These are phyloP conservation scores for Geotrichum carabidarum DNA, from an alignment of 1,139 yeast species.

Conservation along the genomic window DNA sequence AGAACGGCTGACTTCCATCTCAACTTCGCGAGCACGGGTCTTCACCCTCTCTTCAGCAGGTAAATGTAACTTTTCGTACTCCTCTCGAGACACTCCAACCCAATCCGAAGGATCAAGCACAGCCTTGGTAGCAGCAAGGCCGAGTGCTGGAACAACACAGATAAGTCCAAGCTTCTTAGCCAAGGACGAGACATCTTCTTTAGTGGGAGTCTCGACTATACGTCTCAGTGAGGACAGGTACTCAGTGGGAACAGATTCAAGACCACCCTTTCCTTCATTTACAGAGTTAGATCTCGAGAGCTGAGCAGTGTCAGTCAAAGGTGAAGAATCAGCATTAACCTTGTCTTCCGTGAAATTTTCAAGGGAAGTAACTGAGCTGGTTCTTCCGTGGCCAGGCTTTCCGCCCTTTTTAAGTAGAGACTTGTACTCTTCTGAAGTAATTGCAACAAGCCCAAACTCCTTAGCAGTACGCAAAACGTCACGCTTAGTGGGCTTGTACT, in stretches of 20 bases:
- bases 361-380: conserved; percentile 21
- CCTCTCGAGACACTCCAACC: conserved; percentile 44
- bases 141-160: conserved; percentile 9
- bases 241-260: conserved; percentile 36
- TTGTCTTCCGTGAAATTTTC: conserved; percentile 9
- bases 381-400: conserved; percentile 20
- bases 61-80: conserved; percentile 24
- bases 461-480: conserved; percentile 40
- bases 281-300: conserved; percentile 15
- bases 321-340: conserved; percentile 9
- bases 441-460: conserved; percentile 39
- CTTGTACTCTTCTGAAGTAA: conserved; percentile 38
- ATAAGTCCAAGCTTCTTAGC: conserved; percentile 32
- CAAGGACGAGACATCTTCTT: conserved; percentile 31
- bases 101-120: conserved; percentile 32
- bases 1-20: conserved; percentile 5
- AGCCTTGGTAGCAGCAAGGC: conserved; percentile 7
- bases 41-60: conserved; percentile 16
- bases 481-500: conserved; percentile 37
- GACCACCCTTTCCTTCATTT: conserved; percentile 9
- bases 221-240: conserved; percentile 34
- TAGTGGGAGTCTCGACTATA: conserved; percentile 36
- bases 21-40: conserved; percentile 13
- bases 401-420: conserved; percentile 25
- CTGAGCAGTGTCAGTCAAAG: not conserved